Base-by-base conservation (phyloP, 441 rosid genomes). In the Arabidopsis hybrid region DNA sequence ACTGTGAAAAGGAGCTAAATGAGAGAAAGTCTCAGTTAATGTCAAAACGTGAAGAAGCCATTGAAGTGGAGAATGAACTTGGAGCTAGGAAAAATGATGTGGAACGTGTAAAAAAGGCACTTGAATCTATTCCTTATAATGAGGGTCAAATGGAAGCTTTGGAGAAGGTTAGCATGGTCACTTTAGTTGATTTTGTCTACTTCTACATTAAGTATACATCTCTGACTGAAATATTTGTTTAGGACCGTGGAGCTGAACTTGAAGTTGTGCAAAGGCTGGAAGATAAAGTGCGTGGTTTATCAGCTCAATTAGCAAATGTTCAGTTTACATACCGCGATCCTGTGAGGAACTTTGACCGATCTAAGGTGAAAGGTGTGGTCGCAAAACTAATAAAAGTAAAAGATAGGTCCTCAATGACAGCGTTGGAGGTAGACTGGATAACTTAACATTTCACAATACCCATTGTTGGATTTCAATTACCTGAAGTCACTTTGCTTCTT, bases 341-440 rank as follows among this genome's bases (percentile, higher is more conserved):
- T 57, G 83, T 76, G 61, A 95, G 80, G 78, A 87, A 90, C 72
- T 95, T 95, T 81, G 97, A 95, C 63, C 82, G 95, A 78, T 85
- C 94, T 58, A 95, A 86, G 84, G 99, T 95, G 80, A 95, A 95
- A 83, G 99, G 99, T 31, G 98, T 91, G 77, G 93, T 95, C 42
- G 97, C 99, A 75, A 91, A 83, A 79, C 90, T 93, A 69, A 85
- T 95, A 76, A 84, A 87, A 83, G 98, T 95, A 67, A 95, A 89
- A 76, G 93, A 95, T 78, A 81, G 85, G 77, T 77, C 88, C 49
- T 71, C 97, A 34, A 84, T 91, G 96, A 90, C 88, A 77, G 99
- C 99, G 36, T 85, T 93, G 78, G 99, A 95, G 97, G 99, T 95
- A 56, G 53, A 83, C 6, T 42, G 65, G 46, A 11, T 70, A 72